Evolutionary conservation across 2,329 filamentous ascomycete genomes (phyloP).

Genomic region (Penicillium sp.): DNA sequence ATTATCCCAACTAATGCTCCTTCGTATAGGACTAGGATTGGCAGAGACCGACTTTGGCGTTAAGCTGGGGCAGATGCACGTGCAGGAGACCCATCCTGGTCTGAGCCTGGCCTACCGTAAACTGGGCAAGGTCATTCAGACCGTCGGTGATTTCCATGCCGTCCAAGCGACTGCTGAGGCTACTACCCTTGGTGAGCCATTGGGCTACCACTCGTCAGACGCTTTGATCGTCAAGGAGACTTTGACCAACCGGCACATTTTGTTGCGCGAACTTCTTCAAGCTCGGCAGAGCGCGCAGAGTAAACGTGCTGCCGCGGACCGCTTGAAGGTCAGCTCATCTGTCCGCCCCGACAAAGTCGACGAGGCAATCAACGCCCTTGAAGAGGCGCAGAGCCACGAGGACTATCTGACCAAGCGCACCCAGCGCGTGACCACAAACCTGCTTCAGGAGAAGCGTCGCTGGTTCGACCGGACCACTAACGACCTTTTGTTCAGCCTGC

Average conservation of each 20-base stretch:
- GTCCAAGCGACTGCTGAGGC: constrained; percentile 96
- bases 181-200: constrained; percentile 85
- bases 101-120: constrained; percentile 89
- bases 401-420: constrained; percentile 79
- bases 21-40: constrained; percentile 69
- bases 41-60: constrained; percentile 90
- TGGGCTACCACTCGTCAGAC: constrained; percentile 92
- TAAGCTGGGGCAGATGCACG: constrained; percentile 78
- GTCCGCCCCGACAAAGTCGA: constrained; percentile 95
- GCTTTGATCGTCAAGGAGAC: constrained; percentile 98
- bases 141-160: constrained; percentile 89
- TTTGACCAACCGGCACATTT: constrained; percentile 92
- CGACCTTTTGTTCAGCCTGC: constrained; percentile 77
- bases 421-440: constrained; percentile 79
- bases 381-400: constrained; percentile 81
- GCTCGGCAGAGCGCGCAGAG: constrained; percentile 80
- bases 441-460: constrained; percentile 79
- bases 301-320: constrained; percentile 79
- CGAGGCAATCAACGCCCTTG: constrained; percentile 85
- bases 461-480: constrained; percentile 84
- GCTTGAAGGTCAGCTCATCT: constrained; percentile 78
- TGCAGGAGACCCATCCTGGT: constrained; percentile 85
- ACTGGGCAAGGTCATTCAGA: constrained; percentile 88
- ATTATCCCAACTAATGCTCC: constrained; percentile 3
- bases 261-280: constrained; percentile 87